These are phyloP conservation scores for Penicillium tannophilum DNA, from an alignment of 495 filamentous ascomycete species.

Conservation along the genomic window DNA sequence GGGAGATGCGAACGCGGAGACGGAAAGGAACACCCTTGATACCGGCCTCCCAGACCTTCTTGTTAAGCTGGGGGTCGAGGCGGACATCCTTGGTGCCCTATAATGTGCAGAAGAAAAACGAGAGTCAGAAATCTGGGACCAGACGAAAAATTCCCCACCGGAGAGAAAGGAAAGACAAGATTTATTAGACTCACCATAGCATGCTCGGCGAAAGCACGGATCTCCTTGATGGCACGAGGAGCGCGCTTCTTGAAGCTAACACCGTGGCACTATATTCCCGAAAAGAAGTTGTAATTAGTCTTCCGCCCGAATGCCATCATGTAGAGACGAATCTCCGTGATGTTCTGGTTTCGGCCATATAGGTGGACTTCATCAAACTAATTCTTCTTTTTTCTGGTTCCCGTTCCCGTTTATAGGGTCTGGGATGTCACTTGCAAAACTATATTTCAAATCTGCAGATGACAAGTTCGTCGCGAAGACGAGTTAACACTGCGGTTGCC, in stretches of 20 bases:
- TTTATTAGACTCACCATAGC: constrained; percentile 78
- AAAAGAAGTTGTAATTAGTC: constrained; percentile 54
- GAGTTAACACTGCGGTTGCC: constrained; percentile 9
- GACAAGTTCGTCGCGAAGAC: constrained; percentile 14
- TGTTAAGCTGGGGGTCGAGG: constrained; percentile 97
- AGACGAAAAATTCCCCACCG: background rate
- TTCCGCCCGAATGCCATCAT: constrained; percentile 64
- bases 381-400: constrained; percentile 47
- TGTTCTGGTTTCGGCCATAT: constrained; percentile 45
- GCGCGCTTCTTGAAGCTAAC: constrained; percentile 99
- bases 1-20: constrained; percentile 94
- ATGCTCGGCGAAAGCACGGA: constrained; percentile 84
- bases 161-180: background rate
- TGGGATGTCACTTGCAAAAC: constrained; percentile 21
- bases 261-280: constrained; percentile 76
- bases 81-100: constrained; percentile 98
- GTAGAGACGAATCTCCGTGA: constrained; percentile 35
- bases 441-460: constrained; percentile 12
- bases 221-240: constrained; percentile 98
- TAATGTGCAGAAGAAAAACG: constrained; percentile 2
- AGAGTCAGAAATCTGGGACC: constrained; percentile 5
- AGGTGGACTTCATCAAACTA: constrained; percentile 75
- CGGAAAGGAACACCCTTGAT: constrained; percentile 98
- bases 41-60: constrained; percentile 99
- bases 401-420: constrained; percentile 11